phyloP scores from a whole-genome alignment of 768 basidiomycete species.

The Boletus reticulatus region DNA sequence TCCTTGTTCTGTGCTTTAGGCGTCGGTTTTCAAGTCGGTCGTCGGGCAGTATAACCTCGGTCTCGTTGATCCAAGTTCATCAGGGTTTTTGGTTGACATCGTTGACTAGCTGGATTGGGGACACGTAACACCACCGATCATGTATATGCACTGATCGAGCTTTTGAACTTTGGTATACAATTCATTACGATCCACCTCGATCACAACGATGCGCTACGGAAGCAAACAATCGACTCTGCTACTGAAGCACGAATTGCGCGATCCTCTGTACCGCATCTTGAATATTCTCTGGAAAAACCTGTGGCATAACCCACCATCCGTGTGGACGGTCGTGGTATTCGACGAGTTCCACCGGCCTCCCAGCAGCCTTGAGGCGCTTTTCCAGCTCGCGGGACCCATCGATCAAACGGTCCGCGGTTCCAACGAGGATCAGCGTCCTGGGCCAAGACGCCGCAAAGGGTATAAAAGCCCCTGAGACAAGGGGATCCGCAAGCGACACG shows the following conservation, averaged over 20 bases:
- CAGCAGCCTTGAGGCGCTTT: too few relatives aligned
- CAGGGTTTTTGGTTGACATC: slow-evolving; percentile 8
- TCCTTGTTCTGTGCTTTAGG: slow-evolving; percentile 5
- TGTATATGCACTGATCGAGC: slow-evolving; percentile 12
- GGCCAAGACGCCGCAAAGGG: slow-evolving; percentile 20
- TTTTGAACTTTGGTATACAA: slow-evolving; percentile 1
- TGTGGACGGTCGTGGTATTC: slow-evolving; percentile 26
- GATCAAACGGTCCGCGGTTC: slow-evolving; percentile 14
- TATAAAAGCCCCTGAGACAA: slow-evolving; percentile 15
- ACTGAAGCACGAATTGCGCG: slow-evolving; percentile 1
- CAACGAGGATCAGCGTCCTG: slow-evolving; percentile 21
- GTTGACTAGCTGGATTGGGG: slow-evolving; percentile 18
- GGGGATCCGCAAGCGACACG: slow-evolving; percentile 11
- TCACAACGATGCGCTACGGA: too few relatives aligned
- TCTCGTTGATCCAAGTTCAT: slow-evolving; percentile 3
- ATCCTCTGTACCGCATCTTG: slow-evolving; percentile 13
- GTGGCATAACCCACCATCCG: slow-evolving; percentile 23
- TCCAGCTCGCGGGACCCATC: slow-evolving; percentile 11
- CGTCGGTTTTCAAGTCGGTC: slow-evolving; percentile 4
- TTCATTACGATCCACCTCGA: too few relatives aligned
- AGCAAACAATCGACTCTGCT: too few relatives aligned
- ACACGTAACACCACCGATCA: slow-evolving; percentile 4
- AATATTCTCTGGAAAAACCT: slow-evolving; percentile 9
- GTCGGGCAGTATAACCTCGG: neutral
- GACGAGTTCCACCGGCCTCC: slow-evolving; percentile 17